phyloP scores from a whole-genome alignment of 192 early-diverging fungal species.

The Umbelopsis vinacea region DNA sequence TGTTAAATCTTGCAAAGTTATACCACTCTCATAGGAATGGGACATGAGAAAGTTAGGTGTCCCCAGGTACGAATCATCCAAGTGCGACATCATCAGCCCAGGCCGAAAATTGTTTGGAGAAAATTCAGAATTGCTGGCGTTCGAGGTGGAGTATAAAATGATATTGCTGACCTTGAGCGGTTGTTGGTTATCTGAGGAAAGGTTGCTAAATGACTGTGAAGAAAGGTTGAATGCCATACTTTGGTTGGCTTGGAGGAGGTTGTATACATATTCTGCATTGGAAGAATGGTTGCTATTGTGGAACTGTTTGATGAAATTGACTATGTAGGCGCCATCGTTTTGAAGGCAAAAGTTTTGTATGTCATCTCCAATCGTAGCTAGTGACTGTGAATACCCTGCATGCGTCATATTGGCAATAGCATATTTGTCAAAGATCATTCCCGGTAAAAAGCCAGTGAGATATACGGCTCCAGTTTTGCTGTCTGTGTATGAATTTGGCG shows the following conservation, averaged over 20 bases:
- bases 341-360: constrained; percentile 41
- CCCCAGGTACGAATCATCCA: constrained; percentile 31
- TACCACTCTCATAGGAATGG: constrained; percentile 16
- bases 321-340: constrained; percentile 31
- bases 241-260: constrained; percentile 12
- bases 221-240: constrained; percentile 22
- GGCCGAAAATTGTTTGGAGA: constrained; percentile 26
- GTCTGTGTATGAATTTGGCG: constrained; percentile 28
- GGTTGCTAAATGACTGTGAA: not conserved
- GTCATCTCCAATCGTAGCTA: constrained; percentile 28
- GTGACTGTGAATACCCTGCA: not conserved
- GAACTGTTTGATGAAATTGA: constrained; percentile 38
- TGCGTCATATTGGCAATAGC: not conserved
- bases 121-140: constrained; percentile 24
- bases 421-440: constrained; percentile 15
- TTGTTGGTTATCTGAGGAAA: constrained; percentile 13
- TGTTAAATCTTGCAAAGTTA: constrained; percentile 31
- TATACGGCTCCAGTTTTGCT: constrained; percentile 20
- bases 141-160: constrained; percentile 24
- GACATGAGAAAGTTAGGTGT: constrained; percentile 43
- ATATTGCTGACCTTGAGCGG: constrained; percentile 12
- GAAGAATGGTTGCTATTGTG: constrained; percentile 27
- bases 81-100: constrained; percentile 35
- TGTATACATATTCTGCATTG: constrained; percentile 21
- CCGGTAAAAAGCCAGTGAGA: constrained; percentile 4